Evolutionary conservation across 225 moss, liverwort and hornwort species (phyloP).

Genomic region (Anthoceros angustus): DNA sequence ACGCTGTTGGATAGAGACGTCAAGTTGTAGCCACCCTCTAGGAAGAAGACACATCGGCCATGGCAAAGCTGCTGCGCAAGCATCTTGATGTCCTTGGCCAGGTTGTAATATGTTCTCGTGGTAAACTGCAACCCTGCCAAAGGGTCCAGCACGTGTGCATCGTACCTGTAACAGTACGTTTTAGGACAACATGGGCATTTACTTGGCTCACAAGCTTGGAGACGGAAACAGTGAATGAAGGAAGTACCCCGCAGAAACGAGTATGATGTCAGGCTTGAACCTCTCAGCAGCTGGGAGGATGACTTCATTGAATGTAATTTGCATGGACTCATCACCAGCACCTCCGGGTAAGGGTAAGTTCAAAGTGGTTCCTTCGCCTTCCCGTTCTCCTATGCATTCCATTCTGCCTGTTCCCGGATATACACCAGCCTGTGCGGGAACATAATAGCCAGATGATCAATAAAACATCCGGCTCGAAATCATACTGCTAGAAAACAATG

Average conservation of each 20-base stretch:
- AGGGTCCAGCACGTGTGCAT: conserved; percentile 71
- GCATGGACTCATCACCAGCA: conserved; percentile 68
- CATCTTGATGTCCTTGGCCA: conserved; percentile 62
- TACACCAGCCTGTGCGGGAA: conserved; percentile 40
- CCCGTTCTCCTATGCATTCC: conserved; percentile 56
- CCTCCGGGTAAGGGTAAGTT: conserved; percentile 90
- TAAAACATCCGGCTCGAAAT: background rate
- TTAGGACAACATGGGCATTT: background rate
- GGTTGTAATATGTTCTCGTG: conserved; percentile 80
- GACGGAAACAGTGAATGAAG: background rate
- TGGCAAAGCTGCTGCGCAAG: conserved; percentile 63
- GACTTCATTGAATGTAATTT: conserved; percentile 66
- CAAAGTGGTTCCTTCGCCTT: conserved; percentile 76
- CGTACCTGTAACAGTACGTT: conserved; percentile 34
- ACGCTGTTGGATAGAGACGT: conserved; percentile 77
- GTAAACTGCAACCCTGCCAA: conserved; percentile 83
- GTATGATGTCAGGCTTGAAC: conserved; percentile 87
- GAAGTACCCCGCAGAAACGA: conserved; percentile 80
- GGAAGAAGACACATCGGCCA: conserved; percentile 80
- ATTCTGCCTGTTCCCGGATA: conserved; percentile 97
- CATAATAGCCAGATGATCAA: background rate
- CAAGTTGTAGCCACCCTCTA: conserved; percentile 90
- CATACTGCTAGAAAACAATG: background rate
- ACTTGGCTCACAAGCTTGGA: background rate
- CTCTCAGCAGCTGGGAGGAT: conserved; percentile 74